Conservation (phyloP, 176 grass and related monocot species). For the Triticum dicoccoides region DNA sequence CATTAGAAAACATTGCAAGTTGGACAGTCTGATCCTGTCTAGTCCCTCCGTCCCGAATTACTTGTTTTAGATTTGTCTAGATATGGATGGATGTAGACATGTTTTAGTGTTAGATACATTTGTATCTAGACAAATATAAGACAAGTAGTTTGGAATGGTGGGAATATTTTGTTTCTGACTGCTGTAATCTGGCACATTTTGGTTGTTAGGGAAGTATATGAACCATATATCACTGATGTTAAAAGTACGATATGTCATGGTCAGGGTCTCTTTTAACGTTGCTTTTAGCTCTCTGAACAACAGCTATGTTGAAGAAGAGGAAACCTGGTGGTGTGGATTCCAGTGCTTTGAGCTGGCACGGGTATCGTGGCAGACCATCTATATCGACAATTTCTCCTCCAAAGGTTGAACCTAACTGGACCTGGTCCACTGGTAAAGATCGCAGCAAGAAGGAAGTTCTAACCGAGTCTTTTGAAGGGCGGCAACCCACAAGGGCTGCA, state of each 20-base stretch:
- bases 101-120: too few relatives aligned
- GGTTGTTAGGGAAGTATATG: neutral
- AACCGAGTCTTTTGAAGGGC: constrained; percentile 56
- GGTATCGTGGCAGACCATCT: constrained; percentile 71
- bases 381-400: constrained; percentile 66
- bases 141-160: too few relatives aligned
- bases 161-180: neutral
- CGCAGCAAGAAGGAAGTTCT: constrained; percentile 29
- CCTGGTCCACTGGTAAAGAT: constrained; percentile 81
- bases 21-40: neutral
- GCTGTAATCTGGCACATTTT: constrained; percentile 25
- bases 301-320: constrained; percentile 60
- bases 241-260: neutral
- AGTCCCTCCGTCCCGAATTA: too few relatives aligned
- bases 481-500: constrained; percentile 50
- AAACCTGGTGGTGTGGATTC: constrained; percentile 64
- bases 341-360: constrained; percentile 71
- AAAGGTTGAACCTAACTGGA: constrained; percentile 66
- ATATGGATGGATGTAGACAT: too few relatives aligned
- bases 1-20: neutral
- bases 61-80: too few relatives aligned
- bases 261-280: constrained; percentile 12
- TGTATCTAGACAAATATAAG: too few relatives aligned
- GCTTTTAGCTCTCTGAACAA: constrained; percentile 49
- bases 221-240: neutral